A percentile compares a stretch with the other conserved stretches of the same genome.
These are phyloP conservation scores for Musa itinerans DNA, from an alignment of 176 grass and related monocot genomes.

Conservation along the genomic window DNA sequence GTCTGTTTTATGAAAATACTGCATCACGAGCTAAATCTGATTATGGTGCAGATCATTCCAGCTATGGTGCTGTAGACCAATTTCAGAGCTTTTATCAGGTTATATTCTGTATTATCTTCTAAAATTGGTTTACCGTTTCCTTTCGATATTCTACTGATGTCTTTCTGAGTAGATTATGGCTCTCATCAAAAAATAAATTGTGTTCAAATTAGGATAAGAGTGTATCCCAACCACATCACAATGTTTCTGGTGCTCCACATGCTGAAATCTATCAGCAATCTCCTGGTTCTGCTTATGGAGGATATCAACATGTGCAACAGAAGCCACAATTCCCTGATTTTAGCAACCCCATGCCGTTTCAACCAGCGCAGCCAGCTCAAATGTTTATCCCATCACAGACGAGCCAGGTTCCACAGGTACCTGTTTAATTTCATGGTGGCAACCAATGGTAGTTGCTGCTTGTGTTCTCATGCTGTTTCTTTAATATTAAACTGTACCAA, in stretches of 20 bases:
- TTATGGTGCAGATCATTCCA: conserved; percentile 28
- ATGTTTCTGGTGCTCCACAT: conserved; percentile 32
- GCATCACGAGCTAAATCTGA: conserved; percentile 16
- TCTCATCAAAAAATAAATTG: background rate
- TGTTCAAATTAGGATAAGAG: conserved; percentile 12
- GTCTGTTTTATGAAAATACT: conserved; percentile 23
- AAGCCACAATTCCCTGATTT: conserved; percentile 26
- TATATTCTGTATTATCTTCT: conserved; percentile 11
- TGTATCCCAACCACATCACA: conserved; percentile 37
- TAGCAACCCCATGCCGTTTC: conserved; percentile 39
- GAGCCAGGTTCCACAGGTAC: conserved; percentile 49
- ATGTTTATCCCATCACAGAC: conserved; percentile 70
- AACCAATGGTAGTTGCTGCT: conserved; percentile 12
- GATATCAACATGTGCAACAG: conserved; percentile 37
- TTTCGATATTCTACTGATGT: background rate
- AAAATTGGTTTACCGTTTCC: background rate
- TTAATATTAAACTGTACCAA: background rate
- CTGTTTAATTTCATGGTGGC: conserved; percentile 2
- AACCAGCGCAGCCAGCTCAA: conserved; percentile 33
- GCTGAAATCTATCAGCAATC: conserved; percentile 37
- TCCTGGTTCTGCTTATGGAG: conserved; percentile 34
- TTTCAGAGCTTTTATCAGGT: conserved; percentile 59
- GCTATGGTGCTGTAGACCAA: conserved; percentile 19
- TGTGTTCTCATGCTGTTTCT: background rate
- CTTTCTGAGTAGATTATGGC: background rate